Base-by-base conservation (phyloP, 2,329 filamentous ascomycete genomes). In the Monosporascus sp. region DNA sequence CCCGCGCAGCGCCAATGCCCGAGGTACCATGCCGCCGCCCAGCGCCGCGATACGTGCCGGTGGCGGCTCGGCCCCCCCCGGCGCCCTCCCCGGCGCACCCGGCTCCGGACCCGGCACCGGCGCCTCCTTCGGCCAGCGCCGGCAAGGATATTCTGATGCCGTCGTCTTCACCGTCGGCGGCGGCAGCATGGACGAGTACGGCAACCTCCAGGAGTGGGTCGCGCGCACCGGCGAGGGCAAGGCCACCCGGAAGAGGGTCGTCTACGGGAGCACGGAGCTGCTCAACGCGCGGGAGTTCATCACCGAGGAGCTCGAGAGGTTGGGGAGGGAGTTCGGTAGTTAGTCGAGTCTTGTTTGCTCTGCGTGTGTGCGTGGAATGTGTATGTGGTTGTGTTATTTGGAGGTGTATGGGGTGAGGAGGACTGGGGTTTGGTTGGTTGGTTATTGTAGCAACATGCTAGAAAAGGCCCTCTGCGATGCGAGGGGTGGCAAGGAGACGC, bases 141-240 rank as follows among this genome's bases (percentile, higher is more conserved):
- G 93, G 51, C 92, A 96, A 65, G 91, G 90, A 0, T 97, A 93
- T 71, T 89, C 84, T 48, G 92, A 96, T 65, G 89, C 91, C 1
- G 87, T 96, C 51, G 90, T 96, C n/a, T 96, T 97, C 67, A 93
- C 90, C 0, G 91, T 95, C 3, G 94, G 94, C 4, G 94, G 95
- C 47, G 94, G 94, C 43, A 97, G 91, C 68, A 97, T 99, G 89
- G 94, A 99, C 63, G 94, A 99, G 70, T 99, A 97, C 68, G 93
- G 92, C 20, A 99, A 99, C 71, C 70, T 99, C 68, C 91, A 96
- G 68, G 94, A 97, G 67, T 99, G 94, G 94, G 91, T 93, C 5
- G 85, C 84, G 69, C 81, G 93, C 59, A 91, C 90, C 4, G 78
- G 79, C 48, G 84, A 84, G 15, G 81, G 82, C 52, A 80, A 84